Evolutionary conservation across 805 yeast species (phyloP), one percentile per base, ranked within the genome.

Genomic region (Isabelozyma gotoi): DNA sequence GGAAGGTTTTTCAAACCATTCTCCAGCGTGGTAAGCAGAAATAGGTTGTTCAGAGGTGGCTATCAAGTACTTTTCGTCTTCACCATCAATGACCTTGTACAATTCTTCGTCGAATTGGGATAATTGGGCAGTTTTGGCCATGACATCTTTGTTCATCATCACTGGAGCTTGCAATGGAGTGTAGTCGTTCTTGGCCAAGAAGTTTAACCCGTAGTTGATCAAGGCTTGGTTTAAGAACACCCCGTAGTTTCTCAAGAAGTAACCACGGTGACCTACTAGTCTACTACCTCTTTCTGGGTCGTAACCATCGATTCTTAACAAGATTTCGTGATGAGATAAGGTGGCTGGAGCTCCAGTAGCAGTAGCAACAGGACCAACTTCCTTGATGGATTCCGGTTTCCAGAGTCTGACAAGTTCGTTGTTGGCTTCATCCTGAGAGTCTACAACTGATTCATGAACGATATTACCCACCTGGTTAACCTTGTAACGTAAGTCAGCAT

Each of bases 41-140:
- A 94, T 94, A 55, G 99, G 99, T 77, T 94, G 99, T 76, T 94
- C 99, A 36, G 97, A 90, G 46, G 99, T 94, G 52, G 99, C 99
- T 74, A 94, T 89, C 67, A 94, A 79, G 66, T 94, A 94, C 76
- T 92, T 94, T 74, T 94, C 99, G 63, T 92, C 99, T 39, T 85
- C 91, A 63, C 99, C 99, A 64, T 94, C 99, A 39, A 88, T 73
- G 46, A 94, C 98, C 74, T 94, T 94, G 77, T 94, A 94, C 60
- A 94, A 78, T 72, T 94, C 99, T 77, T 94, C 99, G 68, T 94
- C 99, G 59, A 94, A 94, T 63, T 94, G 91, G 31, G 97, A 90
- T 66, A 94, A 82, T 74, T 94, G 99, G 7, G 99, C 99, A 55
- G 99, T 94, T 73, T 88, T 91, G 56, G 98, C 98, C 99, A 94